Evolutionary conservation across 257 asterid species (phyloP), one percentile per base, ranked within the genome.

Genomic region (Solanum ahanhuiri): DNA sequence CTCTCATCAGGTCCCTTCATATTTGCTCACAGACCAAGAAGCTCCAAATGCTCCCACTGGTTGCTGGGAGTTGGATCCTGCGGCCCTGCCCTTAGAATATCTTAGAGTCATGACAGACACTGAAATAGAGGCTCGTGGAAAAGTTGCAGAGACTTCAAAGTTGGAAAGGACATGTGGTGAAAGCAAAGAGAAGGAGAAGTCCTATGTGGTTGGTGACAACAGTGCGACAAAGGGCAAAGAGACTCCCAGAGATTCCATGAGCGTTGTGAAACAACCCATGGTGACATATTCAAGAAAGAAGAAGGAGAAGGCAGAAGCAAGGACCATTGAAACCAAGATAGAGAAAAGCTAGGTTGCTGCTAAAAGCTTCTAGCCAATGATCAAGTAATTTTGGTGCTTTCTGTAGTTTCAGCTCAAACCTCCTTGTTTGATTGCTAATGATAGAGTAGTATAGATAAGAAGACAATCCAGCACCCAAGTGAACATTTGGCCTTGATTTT

Each of bases 41-140:
- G 92, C 91, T 91, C 88, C 83, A 83, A 88, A 89, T 82, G 90
- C 86, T 89, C 93, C 90, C 35, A 72, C 57, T 18, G 93, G 90
- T 87, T 91, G 92, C 89, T 85, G 86, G 34, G 98, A 95, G 90
- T 89, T 95, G 88, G 98, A 95, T 89, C 96, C 98, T 71, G 98
- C 96, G 63, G 95, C 98, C 67, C 87, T 95, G 86, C 95, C 98
- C 39, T 81, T 87, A 82, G 96, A 92, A 85, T 95, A 94, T 87
- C 95, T 94, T 82, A 89, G 88, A 34, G 89, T 90, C 75, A 84
- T 88, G 82, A 86, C 87, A 48, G 93, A 86, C 71, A 88, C 82
- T 22, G 91, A 86, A 72, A 92, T 81, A 63, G 91, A 89, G 88
- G 60, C 39, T 11, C 63, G 45, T 48, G 37, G 33, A 81, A 79